Base-by-base conservation (phyloP, 495 filamentous ascomycete species). In the Massariosphaeria phaeospora region DNA sequence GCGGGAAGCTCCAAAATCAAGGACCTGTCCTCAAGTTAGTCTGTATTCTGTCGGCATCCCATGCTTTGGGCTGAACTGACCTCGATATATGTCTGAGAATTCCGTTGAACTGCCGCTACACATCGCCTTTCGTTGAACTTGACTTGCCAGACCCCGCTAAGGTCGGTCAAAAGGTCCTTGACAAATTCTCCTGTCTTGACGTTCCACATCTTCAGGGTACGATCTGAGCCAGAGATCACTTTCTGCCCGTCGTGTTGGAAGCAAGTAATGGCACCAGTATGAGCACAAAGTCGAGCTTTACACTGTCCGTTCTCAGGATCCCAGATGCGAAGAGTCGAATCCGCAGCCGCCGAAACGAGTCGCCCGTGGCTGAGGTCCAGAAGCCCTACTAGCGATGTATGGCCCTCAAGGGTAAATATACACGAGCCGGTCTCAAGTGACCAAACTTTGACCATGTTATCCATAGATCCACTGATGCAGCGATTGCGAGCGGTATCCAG, bases 191-290 rank as follows among this genome's bases (percentile, higher is more conserved):
- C 93, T 21, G 82, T 93, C 59, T 83, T 80, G 30, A 96, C 84
- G 69, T 97, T 89, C 94, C 94, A 99, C 89, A 99, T 94, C 75
- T 99, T 99, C 55, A 99, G 73, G 18, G 89, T 96, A 61, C 90
- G 82, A 68, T 99, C 93, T 45, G 88, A 94, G 35, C 93, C 93
- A 33, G 89, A 95, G 48, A 99, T 91, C 42, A 99, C 90, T 63
- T 97, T 99, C 57, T 91, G 85, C 0, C 84, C 90, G 67, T 99
- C 93, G 62, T 99, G 93, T 67, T 97, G 94, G 72, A 99, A 99
- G 70, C 93, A 99, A 13, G 93, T 99, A 58, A 99, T 99, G 13
- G 93, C 93, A 43, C 90, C 93, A 2, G 90, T 96, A 62, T 99
- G 93, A 0, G 94, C 93, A 52, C 83, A 89, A 50, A 99, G 73